A percentile compares a stretch with the other conserved stretches of the same genome.
phyloP scores from a whole-genome alignment of 2,329 filamentous ascomycete species.

The Monascus ruber region DNA sequence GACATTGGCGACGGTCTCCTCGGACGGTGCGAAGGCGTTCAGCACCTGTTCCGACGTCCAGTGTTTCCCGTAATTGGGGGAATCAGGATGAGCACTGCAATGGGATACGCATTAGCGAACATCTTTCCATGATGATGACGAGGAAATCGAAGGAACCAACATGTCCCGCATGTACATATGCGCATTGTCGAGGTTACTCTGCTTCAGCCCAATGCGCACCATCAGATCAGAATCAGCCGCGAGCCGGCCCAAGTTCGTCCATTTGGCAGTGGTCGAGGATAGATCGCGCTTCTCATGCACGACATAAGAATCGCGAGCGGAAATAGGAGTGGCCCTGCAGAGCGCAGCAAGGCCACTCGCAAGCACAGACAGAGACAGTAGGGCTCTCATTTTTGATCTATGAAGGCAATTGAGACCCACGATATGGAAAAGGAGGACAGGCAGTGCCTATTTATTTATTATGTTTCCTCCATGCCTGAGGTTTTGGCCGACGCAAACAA shows the following conservation, averaged over 20 bases:
- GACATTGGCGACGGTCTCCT: constrained; percentile 39
- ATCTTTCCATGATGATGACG: not conserved
- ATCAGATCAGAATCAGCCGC: not conserved
- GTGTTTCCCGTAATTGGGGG: constrained; percentile 31
- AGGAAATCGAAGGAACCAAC: not conserved
- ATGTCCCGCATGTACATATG: not conserved
- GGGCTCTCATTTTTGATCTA: not conserved
- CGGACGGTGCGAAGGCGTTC: constrained; percentile 30
- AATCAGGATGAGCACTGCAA: constrained; percentile 29
- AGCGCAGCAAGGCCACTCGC: not conserved
- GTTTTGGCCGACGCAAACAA: too few relatives aligned
- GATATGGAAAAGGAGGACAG: too few relatives aligned
- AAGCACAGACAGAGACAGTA: not conserved
- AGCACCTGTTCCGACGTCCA: constrained; percentile 34
- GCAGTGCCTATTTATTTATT: too few relatives aligned
- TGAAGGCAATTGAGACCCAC: too few relatives aligned
- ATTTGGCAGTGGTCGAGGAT: not conserved
- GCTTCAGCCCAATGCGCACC: not conserved
- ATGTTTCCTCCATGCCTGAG: too few relatives aligned
- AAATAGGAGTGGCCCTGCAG: not conserved
- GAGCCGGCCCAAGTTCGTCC: not conserved
- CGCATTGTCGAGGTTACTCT: not conserved
- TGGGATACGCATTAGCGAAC: not conserved
- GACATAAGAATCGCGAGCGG: not conserved
- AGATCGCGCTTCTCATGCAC: not conserved